Percentiles rank a stretch among this genome's conserved stretches.
phyloP scores from a whole-genome alignment of 345 rosid species.

The Cardamine resedifolia region DNA sequence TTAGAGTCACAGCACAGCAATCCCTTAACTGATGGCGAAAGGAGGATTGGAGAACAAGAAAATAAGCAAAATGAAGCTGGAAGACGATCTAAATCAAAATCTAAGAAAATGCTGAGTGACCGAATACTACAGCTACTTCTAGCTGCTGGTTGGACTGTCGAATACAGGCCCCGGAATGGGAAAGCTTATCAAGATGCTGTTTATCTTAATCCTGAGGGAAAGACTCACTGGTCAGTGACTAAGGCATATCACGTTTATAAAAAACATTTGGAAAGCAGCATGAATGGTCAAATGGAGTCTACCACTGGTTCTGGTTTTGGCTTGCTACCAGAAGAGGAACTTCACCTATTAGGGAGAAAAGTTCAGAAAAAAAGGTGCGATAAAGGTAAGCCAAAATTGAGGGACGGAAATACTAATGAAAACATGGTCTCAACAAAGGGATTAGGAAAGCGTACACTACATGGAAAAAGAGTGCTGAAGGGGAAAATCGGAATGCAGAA shows the following conservation, averaged over 20 bases:
- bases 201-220: constrained; percentile 89
- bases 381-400: constrained; percentile 45
- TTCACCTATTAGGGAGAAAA: constrained; percentile 53
- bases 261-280: constrained; percentile 46
- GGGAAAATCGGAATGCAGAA: constrained; percentile 31
- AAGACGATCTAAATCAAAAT: constrained; percentile 31
- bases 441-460: constrained; percentile 25
- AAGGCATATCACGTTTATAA: constrained; percentile 73
- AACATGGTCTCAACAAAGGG: constrained; percentile 38
- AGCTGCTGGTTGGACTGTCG: constrained; percentile 86
- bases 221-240: constrained; percentile 94
- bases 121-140: constrained; percentile 62
- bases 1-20: constrained; percentile 19
- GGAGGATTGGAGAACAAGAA: constrained; percentile 22
- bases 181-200: constrained; percentile 72
- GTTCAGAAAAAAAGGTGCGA: constrained; percentile 47
- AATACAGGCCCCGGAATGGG: constrained; percentile 70
- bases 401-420: constrained; percentile 29
- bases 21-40: constrained; percentile 15
- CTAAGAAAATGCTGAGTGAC: constrained; percentile 64
- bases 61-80: constrained; percentile 26
- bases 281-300: constrained; percentile 38
- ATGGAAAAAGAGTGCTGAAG: constrained; percentile 34
- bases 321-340: constrained; percentile 74
- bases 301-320: constrained; percentile 54